Percentiles rank a stretch among this genome's conserved stretches.
Conservation (phyloP, 2,329 filamentous ascomycete species). For the Biscogniauxia mediterranea region DNA sequence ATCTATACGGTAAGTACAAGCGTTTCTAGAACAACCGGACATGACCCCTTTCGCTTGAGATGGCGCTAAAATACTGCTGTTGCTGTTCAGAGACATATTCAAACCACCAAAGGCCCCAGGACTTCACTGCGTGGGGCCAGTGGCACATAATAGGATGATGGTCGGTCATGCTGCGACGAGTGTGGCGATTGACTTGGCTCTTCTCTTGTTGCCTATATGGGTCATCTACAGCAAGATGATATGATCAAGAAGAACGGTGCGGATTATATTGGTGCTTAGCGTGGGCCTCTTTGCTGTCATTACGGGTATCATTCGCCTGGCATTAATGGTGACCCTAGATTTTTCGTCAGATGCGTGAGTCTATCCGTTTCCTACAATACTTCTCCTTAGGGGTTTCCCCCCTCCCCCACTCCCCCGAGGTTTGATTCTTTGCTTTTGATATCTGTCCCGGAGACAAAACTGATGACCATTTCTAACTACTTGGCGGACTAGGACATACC, state of each 20-base stretch:
- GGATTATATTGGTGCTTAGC: slow-evolving; percentile 37
- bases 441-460: too few species aligned
- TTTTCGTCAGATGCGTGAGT: slow-evolving; percentile 34
- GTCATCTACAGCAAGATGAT: slow-evolving; percentile 37
- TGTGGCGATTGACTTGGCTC: slow-evolving; percentile 30
- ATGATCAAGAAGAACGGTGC: slow-evolving; percentile 32
- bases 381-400: too few species aligned
- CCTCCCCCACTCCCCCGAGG: background rate
- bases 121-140: slow-evolving; percentile 26
- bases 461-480: background rate
- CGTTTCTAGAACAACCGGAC: too few species aligned
- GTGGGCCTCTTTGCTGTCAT: slow-evolving; percentile 38
- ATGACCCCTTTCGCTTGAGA: background rate
- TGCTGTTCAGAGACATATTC: slow-evolving; percentile 16
- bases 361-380: too few species aligned
- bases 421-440: background rate
- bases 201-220: slow-evolving; percentile 38
- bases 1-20: slow-evolving; percentile 9
- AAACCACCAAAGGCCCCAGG: slow-evolving; percentile 16
- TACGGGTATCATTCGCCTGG: slow-evolving; percentile 39
- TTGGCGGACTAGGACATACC: slow-evolving; percentile 32
- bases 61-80: background rate
- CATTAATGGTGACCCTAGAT: slow-evolving; percentile 33
- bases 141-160: slow-evolving; percentile 32
- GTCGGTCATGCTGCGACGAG: slow-evolving; percentile 12